Evolutionary conservation across 306 rosid genomes (phyloP), one percentile per base, ranked within the genome.

Genomic region (Pterocarpus macrocarpus): DNA sequence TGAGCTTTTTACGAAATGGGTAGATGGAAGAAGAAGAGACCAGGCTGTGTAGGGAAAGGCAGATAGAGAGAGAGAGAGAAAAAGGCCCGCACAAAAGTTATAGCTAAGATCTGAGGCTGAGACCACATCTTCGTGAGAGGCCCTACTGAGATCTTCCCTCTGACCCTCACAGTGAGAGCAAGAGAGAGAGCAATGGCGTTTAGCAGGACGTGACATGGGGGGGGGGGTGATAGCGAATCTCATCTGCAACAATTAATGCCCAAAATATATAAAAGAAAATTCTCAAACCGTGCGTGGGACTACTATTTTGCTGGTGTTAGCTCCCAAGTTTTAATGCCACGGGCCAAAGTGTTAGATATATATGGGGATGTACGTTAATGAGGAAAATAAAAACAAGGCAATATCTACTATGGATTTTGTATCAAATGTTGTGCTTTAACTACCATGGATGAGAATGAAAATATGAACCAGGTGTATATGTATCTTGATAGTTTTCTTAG

Each of bases 81-180:
- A 14, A 71, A 8, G 5, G 9, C 15, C 53, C 49, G 45, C 53
- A 50, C 53, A 50, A 44, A 45, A 64, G 64, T 36, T 63, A 77
- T 13, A 28, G 49, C 5, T 22, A 13, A 82, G 82, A 82, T 76
- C 43, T 61, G 38, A 45, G 75, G 17, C 7, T 63, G 49, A 78
- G 86, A 71, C 73, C 81, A 80, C 85, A 84, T 87, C 87, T 87
- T 81, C 4, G 45, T 39, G 30, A 72, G 63, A 68, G 86, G 45
- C 43, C 90, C 90, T 81, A 87, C 86, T 7, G 7, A 81, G 90
- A 84, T 84, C 69, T 84, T 63, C 49, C 38, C 64, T 56, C 79
- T 79, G 82, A 80, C 76, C 83, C 73, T 85, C 80, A 81, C 85
- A 80, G 61, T 76, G 65, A 74, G 64, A 32, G 35, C 35, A 45